Percentiles rank a stretch among this genome's conserved stretches.
Conservation (phyloP, 2,329 filamentous ascomycete species). For the Westerdykella ornata region DNA sequence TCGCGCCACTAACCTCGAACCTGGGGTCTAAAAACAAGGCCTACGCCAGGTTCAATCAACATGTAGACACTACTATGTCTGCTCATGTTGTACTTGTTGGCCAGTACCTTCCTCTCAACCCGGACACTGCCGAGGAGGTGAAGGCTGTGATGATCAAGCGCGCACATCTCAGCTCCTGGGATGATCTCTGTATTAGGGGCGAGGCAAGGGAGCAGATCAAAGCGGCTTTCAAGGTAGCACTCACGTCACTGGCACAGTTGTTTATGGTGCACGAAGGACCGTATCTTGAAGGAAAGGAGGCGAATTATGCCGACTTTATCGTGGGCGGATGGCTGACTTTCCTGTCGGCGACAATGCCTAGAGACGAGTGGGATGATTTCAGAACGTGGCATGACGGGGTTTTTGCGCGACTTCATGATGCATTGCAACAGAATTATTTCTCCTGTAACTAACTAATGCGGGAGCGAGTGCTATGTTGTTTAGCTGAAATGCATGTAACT, state of each 20-base stretch:
- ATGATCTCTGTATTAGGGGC: slow-evolving; percentile 34
- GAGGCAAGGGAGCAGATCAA: slow-evolving; percentile 39
- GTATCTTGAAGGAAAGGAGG: slow-evolving; percentile 43
- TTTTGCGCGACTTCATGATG: slow-evolving; percentile 48
- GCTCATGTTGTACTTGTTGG: slow-evolving; percentile 40
- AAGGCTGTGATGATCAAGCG: slow-evolving; percentile 48
- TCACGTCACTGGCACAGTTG: slow-evolving; percentile 41
- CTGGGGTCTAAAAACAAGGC: slow-evolving; percentile 32
- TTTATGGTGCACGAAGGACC: slow-evolving; percentile 42
- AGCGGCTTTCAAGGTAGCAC: slow-evolving; percentile 37
- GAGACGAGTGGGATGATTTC: slow-evolving; percentile 45
- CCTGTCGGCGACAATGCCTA: slow-evolving; percentile 37
- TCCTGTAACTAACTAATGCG: slow-evolving; percentile 10
- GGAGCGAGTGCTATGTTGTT: too few species aligned
- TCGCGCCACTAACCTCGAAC: slow-evolving; percentile 33
- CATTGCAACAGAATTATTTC: slow-evolving; percentile 22
- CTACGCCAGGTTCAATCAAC: slow-evolving; percentile 46
- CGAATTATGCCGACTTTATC: slow-evolving; percentile 52
- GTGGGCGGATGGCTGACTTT: slow-evolving; percentile 53
- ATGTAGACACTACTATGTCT: slow-evolving; percentile 51
- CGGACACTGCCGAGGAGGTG: slow-evolving; percentile 39
- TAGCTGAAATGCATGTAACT: too few species aligned
- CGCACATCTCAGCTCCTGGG: slow-evolving; percentile 41
- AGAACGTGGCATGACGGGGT: slow-evolving; percentile 46
- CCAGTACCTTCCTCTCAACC: slow-evolving; percentile 47